These are phyloP conservation scores for Striga hermonthica DNA, from an alignment of 305 asterid genomes.

Conservation along the genomic window DNA sequence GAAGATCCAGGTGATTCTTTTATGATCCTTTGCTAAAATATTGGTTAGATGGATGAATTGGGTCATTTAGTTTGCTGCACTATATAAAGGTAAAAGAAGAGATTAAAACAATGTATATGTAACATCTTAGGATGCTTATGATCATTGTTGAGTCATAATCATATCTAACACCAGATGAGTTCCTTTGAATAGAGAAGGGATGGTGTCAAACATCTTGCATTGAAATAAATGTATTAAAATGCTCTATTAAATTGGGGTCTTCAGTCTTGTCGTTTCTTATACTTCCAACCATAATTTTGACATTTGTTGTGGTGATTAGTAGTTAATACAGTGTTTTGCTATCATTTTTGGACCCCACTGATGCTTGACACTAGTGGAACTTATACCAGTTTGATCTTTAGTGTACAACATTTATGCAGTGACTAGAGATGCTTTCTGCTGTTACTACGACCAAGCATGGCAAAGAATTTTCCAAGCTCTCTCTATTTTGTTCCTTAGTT, in stretches of 20 bases:
- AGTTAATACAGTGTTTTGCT: neutral
- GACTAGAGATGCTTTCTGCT: conserved; percentile 23
- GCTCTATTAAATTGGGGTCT: conserved; percentile 1
- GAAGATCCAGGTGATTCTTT: neutral
- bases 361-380: neutral
- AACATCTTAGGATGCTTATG: neutral
- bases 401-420: neutral
- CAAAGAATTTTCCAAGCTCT: neutral
- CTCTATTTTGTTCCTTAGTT: conserved; percentile 7
- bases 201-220: neutral
- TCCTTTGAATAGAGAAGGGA: neutral
- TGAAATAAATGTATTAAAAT: neutral
- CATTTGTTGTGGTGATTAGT: neutral
- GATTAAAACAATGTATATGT: conserved; percentile 1
- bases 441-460: conserved; percentile 5
- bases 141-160: neutral
- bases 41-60: conserved; percentile 5
- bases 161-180: neutral
- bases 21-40: neutral
- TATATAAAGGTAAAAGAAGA: conserved; percentile 14
- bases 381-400: neutral
- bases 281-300: neutral
- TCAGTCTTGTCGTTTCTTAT: neutral
- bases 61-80: conserved; percentile 6
- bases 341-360: neutral